phyloP scores from a whole-genome alignment of 495 filamentous ascomycete genomes.

The Xylaria curta region DNA sequence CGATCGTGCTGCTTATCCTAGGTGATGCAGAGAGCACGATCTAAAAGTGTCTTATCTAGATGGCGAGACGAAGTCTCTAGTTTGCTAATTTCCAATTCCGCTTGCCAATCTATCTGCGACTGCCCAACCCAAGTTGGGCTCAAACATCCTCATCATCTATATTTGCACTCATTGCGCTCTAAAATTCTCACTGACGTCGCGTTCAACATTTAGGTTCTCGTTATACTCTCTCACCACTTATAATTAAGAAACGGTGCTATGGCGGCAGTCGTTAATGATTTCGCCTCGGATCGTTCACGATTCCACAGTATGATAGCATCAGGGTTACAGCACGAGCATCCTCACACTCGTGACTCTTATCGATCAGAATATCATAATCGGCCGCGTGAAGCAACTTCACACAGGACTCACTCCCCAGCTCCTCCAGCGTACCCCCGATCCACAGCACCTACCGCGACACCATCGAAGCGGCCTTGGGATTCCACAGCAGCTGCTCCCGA shows the following conservation, averaged over 20 bases:
- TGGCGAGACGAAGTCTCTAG: conserved; percentile 3
- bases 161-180: neutral
- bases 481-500: conserved; percentile 31
- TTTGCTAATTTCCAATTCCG: neutral
- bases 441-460: conserved; percentile 33
- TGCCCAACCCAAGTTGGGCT: neutral
- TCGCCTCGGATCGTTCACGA: conserved; percentile 51
- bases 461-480: conserved; percentile 41
- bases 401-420: conserved; percentile 42
- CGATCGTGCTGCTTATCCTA: conserved; percentile 11
- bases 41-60: neutral
- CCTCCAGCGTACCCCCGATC: conserved; percentile 35
- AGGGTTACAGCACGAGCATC: conserved; percentile 41
- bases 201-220: neutral
- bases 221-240: conserved; percentile 8
- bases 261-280: conserved; percentile 57
- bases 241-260: conserved; percentile 44
- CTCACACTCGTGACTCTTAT: conserved; percentile 50
- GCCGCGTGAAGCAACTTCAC: conserved; percentile 42
- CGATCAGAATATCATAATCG: conserved; percentile 46
- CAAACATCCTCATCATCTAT: neutral
- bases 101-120: neutral
- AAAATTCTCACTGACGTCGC: neutral
- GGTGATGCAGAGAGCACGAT: neutral
- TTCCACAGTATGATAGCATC: conserved; percentile 55